Evolutionary conservation across 495 filamentous ascomycete genomes (phyloP), one percentile per base, ranked within the genome.

Genomic region (Aspergillus asperescens): DNA sequence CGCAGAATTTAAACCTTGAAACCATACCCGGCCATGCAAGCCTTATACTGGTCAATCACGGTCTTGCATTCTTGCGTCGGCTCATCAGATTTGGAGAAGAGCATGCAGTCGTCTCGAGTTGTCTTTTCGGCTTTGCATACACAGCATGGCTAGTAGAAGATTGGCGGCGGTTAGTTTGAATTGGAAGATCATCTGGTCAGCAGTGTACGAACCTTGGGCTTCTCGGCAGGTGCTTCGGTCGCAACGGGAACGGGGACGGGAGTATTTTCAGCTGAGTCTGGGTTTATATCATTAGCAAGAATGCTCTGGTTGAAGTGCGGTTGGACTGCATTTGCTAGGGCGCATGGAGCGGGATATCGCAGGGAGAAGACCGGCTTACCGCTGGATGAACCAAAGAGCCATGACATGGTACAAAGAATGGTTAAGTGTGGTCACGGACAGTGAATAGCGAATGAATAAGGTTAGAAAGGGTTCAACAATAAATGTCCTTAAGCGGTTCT

Each of bases 61-160:
- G 84, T 77, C 66, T 83, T 75, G 75, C 93, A 98, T 55, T 91
- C 89, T 61, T 88, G 79, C 22, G 63, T 54, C 24, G 90, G 86
- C 62, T 94, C 82, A 51, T 82, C 79, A 55, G 81, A 75, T 55
- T 81, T 89, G 50, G 86, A 90, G 72, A 97, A 96, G 15, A 98
- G 86, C 92, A 98, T 96, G 77, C 93, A 98, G 73, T 98, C 93
- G 70, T 98, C 93, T 54, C 93, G 89, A 54, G 76, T 72, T 52
- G 87, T 78, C 68, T 98, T 98, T 70, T 98, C 93, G 39, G 89
- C 80, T 63, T 92, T 96, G 81, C 93, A 98, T 18, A 98, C 93
- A 69, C 92, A 96, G 81, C 90, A 96, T 28, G 90, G 90, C 90
- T 96, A 64, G 49, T 40, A 19, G n/a, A 15, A 22, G 5, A 38